Evolutionary conservation across 2,329 filamentous ascomycete species (phyloP), one percentile per base, ranked within the genome.

Genomic region (Volutella citrinella): DNA sequence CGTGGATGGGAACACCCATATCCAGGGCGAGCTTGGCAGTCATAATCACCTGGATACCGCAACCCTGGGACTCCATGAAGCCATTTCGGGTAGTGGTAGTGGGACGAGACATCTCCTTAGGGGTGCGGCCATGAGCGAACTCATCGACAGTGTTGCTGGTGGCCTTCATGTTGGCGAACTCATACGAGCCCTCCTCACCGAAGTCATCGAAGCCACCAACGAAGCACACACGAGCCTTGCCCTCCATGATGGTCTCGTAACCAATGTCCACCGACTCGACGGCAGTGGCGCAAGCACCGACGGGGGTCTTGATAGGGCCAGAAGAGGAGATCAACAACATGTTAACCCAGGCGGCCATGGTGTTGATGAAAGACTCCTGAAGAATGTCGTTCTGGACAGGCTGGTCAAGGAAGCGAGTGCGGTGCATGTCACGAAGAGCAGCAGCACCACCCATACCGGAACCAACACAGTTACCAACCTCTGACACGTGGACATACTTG

Each of bases 141-240:
- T 98, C 94, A 51, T 97, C 90, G 42, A 96, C 85, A 17, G 91
- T 90, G 59, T 97, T 98, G 77, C 90, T 96, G 36, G 93, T 98
- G 40, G 93, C 93, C 69, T 95, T 95, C 93, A 98, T 98, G 74
- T 98, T 98, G 73, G 93, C 93, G 63, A 98, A 98, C 66, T 98
- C 93, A 59, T 96, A 98, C 2, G 93, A 98, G 32, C 93, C 94
- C 69, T 98, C 93, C 69, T 98, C 93, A 57, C 94, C 89, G 72
- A 98, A 96, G 68, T 98, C 94, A 70, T 98, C 93, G 57, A 98
- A 97, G 51, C 93, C 93, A 78, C 93, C 93, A 40, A 98, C 94
- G 48, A 98, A 84, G 76, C 91, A 97, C 56, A 98, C 80, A 32
- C 90, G 87, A 40, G 94, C 93, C 76, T 98, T 98, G 67, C 93